Evolutionary conservation across 192 early-diverging fungal genomes (phyloP).

Genomic region (Phlyctochytrium bullatum): DNA sequence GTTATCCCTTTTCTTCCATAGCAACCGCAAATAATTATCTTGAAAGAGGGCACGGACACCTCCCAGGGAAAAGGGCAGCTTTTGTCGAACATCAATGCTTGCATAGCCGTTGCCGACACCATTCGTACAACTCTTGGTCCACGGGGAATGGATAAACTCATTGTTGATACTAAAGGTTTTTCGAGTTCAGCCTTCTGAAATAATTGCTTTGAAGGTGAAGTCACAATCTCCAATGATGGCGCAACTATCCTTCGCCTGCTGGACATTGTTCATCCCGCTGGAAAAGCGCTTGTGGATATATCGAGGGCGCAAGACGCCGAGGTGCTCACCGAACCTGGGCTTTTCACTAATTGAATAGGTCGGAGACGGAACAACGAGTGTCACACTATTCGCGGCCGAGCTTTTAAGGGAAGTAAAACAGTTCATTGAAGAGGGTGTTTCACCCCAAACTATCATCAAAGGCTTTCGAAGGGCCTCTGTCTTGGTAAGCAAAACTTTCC

Average conservation of each 20-base stretch:
- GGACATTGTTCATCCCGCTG: constrained; percentile 98
- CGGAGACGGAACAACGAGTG: constrained; percentile 97
- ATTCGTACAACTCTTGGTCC: constrained; percentile 96
- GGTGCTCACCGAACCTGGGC: constrained; percentile 29
- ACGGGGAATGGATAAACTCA: constrained; percentile 99
- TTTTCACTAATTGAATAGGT: constrained; percentile 48
- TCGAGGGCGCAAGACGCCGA: constrained; percentile 98
- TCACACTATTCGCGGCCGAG: constrained; percentile 95
- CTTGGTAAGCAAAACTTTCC: too few relatives aligned
- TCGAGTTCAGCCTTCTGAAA: too few relatives aligned
- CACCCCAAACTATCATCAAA: constrained; percentile 91
- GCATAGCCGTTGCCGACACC: constrained; percentile 90
- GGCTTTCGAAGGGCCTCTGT: constrained; percentile 92
- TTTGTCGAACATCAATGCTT: constrained; percentile 96
- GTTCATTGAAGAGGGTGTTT: constrained; percentile 88
- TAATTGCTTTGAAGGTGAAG: constrained; percentile 53
- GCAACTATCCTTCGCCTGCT: constrained; percentile 97
- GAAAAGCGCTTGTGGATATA: constrained; percentile 97
- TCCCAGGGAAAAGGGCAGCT: constrained; percentile 98
- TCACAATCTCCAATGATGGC: constrained; percentile 98
- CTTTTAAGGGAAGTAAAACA: constrained; percentile 92
- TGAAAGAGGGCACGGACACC: constrained; percentile 98
- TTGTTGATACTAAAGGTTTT: constrained; percentile 88
- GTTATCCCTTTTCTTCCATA: constrained; percentile 10
- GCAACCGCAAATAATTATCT: constrained; percentile 99